phyloP scores from a whole-genome alignment of 1,284 basidiomycete species.

The Ganoderma lingzhi region DNA sequence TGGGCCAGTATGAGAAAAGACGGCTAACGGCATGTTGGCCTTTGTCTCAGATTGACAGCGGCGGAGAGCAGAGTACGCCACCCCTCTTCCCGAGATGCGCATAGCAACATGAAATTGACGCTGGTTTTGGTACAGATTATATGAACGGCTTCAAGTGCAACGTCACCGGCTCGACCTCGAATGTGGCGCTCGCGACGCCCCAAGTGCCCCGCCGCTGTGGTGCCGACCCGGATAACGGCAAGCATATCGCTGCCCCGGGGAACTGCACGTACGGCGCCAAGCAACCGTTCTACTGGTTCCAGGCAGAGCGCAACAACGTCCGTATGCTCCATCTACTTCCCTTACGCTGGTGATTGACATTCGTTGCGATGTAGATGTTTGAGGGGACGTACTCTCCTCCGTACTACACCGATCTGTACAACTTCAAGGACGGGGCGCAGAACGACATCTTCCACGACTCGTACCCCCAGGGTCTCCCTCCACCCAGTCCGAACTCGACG shows the following conservation, averaged over 20 bases:
- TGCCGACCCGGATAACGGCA: constrained; percentile 51
- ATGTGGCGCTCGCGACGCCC: constrained; percentile 57
- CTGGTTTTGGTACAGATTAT: constrained; percentile 53
- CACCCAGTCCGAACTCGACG: constrained; percentile 31
- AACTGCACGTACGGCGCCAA: constrained; percentile 79
- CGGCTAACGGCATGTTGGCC: neutral
- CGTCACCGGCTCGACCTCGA: constrained; percentile 63
- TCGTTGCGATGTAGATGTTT: constrained; percentile 51
- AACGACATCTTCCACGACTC: constrained; percentile 66
- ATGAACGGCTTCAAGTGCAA: constrained; percentile 82
- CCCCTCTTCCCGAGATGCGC: no score
- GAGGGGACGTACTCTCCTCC: constrained; percentile 62
- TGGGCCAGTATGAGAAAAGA: neutral
- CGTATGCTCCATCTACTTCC: constrained; percentile 1
- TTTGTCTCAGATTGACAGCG: constrained; percentile 46
- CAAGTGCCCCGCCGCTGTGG: constrained; percentile 64
- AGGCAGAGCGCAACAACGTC: constrained; percentile 66
- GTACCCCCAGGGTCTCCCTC: constrained; percentile 33
- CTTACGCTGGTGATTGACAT: neutral
- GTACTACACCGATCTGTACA: constrained; percentile 65
- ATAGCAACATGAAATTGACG: neutral
- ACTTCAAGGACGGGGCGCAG: constrained; percentile 67
- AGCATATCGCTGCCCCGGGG: constrained; percentile 50
- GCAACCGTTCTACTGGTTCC: constrained; percentile 72
- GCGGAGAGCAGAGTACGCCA: constrained; percentile 55